Evolutionary conservation across 1,284 basidiomycete genomes (phyloP).

Genomic region (Fomitopsis schrenkii): DNA sequence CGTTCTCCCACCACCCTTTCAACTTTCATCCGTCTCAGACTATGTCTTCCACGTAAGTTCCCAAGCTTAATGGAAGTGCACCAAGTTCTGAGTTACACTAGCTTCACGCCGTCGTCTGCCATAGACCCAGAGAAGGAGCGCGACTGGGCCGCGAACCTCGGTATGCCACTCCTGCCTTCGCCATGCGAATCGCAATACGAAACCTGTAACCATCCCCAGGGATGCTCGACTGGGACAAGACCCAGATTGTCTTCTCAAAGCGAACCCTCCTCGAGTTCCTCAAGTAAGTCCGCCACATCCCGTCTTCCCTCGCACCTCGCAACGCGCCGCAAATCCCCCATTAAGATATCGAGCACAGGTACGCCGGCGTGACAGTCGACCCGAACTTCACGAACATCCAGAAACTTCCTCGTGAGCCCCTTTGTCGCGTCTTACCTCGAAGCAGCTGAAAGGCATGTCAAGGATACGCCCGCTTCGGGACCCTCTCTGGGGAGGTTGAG

Average conservation of each 20-base stretch:
- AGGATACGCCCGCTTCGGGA: constrained; percentile 63
- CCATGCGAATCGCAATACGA: neutral
- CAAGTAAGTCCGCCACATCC: constrained; percentile 48
- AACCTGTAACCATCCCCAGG: constrained; percentile 34
- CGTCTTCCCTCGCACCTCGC: neutral
- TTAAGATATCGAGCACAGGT: constrained; percentile 34
- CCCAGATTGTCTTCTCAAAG: constrained; percentile 71
- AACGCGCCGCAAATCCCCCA: constrained; percentile 7
- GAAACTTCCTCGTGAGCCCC: constrained; percentile 60
- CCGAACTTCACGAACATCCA: constrained; percentile 66
- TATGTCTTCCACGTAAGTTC: neutral
- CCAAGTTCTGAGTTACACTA: constrained; percentile 18
- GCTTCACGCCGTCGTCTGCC: constrained; percentile 52
- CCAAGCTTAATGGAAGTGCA: neutral
- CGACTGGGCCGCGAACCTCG: constrained; percentile 64
- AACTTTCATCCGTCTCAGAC: neutral
- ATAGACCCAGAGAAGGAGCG: constrained; percentile 61
- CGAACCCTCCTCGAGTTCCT: constrained; percentile 68
- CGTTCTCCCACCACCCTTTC: too few species aligned
- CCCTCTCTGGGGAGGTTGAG: constrained; percentile 7
- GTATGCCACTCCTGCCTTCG: constrained; percentile 28
- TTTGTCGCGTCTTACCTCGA: neutral
- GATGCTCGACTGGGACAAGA: constrained; percentile 73
- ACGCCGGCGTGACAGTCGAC: constrained; percentile 67
- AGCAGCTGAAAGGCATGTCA: neutral